Conservation (phyloP, 106 monocot species). For the Dactylorhiza incarnata region DNA sequence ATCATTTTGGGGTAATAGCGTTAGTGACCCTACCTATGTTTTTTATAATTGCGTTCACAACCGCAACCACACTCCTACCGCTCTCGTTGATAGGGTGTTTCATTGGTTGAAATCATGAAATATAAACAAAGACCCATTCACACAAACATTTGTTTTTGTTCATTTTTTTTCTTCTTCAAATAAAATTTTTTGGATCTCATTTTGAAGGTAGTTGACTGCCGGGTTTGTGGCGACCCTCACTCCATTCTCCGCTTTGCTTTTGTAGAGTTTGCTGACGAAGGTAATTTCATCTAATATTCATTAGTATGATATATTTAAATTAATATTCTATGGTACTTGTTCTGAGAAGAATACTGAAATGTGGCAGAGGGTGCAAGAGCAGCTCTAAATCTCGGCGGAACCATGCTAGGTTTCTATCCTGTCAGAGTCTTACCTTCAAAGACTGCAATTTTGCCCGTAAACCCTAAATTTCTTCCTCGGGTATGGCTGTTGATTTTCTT, state of each 20-base stretch:
- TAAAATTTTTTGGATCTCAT: not conserved
- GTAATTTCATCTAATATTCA: slow-evolving; percentile 11
- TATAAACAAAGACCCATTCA: no score
- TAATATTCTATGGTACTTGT: not conserved
- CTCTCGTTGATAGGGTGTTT: no score
- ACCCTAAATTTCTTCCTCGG: slow-evolving; percentile 67
- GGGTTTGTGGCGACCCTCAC: slow-evolving; percentile 48
- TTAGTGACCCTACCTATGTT: no score
- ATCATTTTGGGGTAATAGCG: no score
- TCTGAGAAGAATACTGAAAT: not conserved
- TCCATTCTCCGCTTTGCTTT: slow-evolving; percentile 57
- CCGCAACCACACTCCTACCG: no score
- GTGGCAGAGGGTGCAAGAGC: slow-evolving; percentile 39
- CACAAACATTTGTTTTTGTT: not conserved
- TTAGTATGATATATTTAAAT: not conserved
- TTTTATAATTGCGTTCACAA: no score
- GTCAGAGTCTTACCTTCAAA: slow-evolving; percentile 65
- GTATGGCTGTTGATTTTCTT: slow-evolving; percentile 15
- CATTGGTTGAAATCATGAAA: no score
- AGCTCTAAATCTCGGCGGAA: slow-evolving; percentile 47
- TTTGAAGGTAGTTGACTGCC: slow-evolving; percentile 49
- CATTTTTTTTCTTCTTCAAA: not conserved
- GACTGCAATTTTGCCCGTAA: slow-evolving; percentile 69
- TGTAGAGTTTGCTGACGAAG: slow-evolving; percentile 50
- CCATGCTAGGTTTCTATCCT: slow-evolving; percentile 49